Conservation (phyloP, 2,329 filamentous ascomycete genomes). For the Apiospora sp. region DNA sequence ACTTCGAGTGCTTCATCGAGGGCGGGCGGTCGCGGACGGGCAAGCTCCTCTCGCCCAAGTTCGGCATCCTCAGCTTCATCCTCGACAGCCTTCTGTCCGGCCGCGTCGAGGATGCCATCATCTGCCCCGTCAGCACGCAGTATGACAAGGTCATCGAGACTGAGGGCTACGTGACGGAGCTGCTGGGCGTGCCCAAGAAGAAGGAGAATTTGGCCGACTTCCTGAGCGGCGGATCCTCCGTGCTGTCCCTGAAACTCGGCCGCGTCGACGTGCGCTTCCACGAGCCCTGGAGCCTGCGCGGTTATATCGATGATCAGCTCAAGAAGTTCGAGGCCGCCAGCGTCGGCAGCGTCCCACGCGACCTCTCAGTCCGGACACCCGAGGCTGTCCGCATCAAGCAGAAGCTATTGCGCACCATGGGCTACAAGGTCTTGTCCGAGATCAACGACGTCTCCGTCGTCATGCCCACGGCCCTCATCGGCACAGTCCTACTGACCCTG, state of each 20-base stretch:
- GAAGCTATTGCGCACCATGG: conserved; percentile 82
- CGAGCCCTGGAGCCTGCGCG: conserved; percentile 89
- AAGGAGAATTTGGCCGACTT: conserved; percentile 94
- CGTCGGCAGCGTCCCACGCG: conserved; percentile 52
- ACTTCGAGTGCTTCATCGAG: conserved; percentile 98
- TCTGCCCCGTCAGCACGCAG: conserved; percentile 95
- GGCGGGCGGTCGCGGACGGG: conserved; percentile 92
- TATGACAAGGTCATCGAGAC: conserved; percentile 99
- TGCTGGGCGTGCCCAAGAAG: conserved; percentile 92
- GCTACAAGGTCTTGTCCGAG: conserved; percentile 90
- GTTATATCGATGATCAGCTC: conserved; percentile 82
- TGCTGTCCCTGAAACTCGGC: conserved; percentile 87
- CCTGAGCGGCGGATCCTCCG: conserved; percentile 81
- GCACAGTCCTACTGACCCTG: conserved; percentile 89
- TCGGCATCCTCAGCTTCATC: conserved; percentile 91
- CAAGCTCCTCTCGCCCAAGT: conserved; percentile 92
- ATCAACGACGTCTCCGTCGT: conserved; percentile 97
- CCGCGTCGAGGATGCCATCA: conserved; percentile 86
- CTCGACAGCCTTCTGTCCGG: conserved; percentile 90
- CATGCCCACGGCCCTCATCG: conserved; percentile 96
- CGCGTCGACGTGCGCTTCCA: conserved; percentile 96
- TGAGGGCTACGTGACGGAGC: conserved; percentile 93
- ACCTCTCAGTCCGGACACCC: conserved; percentile 55
- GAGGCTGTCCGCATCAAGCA: conserved; percentile 65
- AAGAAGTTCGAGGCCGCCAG: conserved; percentile 53